These are phyloP conservation scores for Oryza punctata DNA, from an alignment of 176 grass and related monocot species.

Conservation along the genomic window DNA sequence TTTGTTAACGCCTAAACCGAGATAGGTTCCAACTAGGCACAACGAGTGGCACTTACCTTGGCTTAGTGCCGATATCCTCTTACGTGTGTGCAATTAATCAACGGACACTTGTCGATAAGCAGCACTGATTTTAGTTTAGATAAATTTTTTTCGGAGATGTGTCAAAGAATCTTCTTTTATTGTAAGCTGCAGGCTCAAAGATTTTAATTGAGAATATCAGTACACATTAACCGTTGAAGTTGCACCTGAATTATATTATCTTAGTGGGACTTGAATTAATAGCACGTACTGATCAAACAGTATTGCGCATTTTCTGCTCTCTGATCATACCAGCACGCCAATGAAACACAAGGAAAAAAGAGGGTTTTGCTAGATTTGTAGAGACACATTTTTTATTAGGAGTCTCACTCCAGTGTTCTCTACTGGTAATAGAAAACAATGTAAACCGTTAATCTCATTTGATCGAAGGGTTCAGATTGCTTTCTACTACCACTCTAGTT, in stretches of 20 bases:
- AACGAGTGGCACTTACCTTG: background rate
- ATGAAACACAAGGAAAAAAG: background rate
- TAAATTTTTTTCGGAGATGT: background rate
- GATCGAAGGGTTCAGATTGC: too few species aligned
- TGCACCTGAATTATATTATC: background rate
- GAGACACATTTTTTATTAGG: too few species aligned
- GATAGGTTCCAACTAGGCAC: constrained; percentile 20
- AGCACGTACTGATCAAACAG: background rate
- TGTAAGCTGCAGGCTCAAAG: background rate
- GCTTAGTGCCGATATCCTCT: constrained; percentile 38
- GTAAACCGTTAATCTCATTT: too few species aligned
- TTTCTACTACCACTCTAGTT: too few species aligned
- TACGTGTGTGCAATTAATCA: background rate
- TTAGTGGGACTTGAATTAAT: background rate
- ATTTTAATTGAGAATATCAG: background rate
- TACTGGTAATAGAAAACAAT: too few species aligned
- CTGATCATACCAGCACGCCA: background rate
- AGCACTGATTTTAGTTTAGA: background rate
- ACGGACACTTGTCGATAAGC: constrained; percentile 22
- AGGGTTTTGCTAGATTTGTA: too few species aligned
- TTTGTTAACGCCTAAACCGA: constrained; percentile 27
- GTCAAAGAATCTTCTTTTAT: background rate
- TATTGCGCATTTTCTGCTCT: too few species aligned
- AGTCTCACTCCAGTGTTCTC: too few species aligned
- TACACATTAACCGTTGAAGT: background rate